A percentile compares a stretch with the other conserved stretches of the same genome.
Evolutionary conservation across 2,329 filamentous ascomycete genomes (phyloP).

Genomic region (Penicillium corylophilum): DNA sequence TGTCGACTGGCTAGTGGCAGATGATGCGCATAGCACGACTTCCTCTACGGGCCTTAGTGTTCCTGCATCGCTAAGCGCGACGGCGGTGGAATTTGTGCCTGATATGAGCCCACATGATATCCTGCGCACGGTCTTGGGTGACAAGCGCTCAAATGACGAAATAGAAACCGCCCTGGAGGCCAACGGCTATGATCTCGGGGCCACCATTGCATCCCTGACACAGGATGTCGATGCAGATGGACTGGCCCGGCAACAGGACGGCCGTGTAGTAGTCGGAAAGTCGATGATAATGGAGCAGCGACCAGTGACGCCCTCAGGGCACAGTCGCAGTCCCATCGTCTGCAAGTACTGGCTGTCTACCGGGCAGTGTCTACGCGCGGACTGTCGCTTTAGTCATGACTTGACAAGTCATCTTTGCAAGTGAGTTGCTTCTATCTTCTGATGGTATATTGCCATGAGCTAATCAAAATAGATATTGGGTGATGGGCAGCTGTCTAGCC

Average conservation of each 20-base stretch:
- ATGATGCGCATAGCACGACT: conserved; percentile 78
- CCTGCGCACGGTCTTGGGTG: conserved; percentile 88
- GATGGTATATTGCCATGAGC: not conserved
- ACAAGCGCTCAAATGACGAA: conserved; percentile 86
- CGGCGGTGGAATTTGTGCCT: conserved; percentile 76
- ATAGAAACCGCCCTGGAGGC: conserved; percentile 86
- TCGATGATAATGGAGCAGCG: conserved; percentile 75
- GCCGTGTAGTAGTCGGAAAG: conserved; percentile 77
- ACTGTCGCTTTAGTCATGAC: conserved; percentile 97
- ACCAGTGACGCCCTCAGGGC: conserved; percentile 72
- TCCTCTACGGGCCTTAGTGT: conserved; percentile 77
- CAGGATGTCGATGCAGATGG: conserved; percentile 62
- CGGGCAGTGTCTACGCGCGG: conserved; percentile 90
- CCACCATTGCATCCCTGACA: conserved; percentile 87
- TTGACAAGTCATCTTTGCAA: conserved; percentile 97
- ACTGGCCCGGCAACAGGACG: conserved; percentile 57
- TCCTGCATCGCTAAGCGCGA: conserved; percentile 65
- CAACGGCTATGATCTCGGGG: conserved; percentile 90
- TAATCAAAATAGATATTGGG: conserved; percentile 71
- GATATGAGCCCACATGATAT: conserved; percentile 99
- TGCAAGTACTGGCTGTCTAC: conserved; percentile 97
- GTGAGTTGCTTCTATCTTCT: conserved; percentile 57
- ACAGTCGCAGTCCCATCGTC: conserved; percentile 80
- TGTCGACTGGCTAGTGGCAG: conserved; percentile 91
- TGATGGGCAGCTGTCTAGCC: conserved; percentile 91